These are phyloP conservation scores for Trichoderma erinaceum DNA, from an alignment of 495 filamentous ascomycete genomes.

Conservation along the genomic window DNA sequence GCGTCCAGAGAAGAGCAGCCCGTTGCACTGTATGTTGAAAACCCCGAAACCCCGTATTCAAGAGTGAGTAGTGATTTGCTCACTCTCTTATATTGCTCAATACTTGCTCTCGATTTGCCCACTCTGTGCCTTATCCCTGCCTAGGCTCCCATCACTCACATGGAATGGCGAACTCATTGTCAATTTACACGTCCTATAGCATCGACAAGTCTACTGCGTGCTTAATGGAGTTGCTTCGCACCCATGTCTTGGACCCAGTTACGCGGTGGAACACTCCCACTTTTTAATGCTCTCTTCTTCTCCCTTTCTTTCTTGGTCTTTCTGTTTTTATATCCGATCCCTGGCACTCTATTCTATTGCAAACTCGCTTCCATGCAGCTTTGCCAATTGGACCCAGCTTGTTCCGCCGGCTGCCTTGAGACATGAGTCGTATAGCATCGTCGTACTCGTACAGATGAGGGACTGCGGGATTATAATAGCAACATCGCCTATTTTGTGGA, in stretches of 20 bases:
- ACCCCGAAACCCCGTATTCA: too few species aligned
- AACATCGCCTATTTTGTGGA: too few species aligned
- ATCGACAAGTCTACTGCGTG: background rate
- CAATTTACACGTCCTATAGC: background rate
- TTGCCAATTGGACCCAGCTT: background rate
- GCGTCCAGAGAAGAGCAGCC: too few species aligned
- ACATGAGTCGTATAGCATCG: background rate
- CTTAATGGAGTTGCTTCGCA: background rate
- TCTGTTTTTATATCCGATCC: background rate
- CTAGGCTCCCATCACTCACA: background rate
- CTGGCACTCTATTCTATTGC: background rate
- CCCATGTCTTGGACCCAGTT: background rate
- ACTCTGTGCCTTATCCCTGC: background rate
- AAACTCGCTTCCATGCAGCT: background rate
- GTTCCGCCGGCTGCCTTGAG: background rate
- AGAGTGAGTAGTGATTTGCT: too few species aligned
- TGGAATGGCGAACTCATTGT: too few species aligned
- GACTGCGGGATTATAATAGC: too few species aligned
- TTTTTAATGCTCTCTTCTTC: background rate
- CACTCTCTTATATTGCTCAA: too few species aligned
- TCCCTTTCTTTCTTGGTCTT: background rate
- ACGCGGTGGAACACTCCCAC: constrained; percentile 7
- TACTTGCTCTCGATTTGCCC: background rate
- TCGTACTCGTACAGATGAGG: too few species aligned
- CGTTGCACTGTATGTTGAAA: too few species aligned